Evolutionary conservation across 164 flowering plant species (phyloP), one percentile per base, ranked within the genome.

Genomic region (Tetrastigma voinierianum): DNA sequence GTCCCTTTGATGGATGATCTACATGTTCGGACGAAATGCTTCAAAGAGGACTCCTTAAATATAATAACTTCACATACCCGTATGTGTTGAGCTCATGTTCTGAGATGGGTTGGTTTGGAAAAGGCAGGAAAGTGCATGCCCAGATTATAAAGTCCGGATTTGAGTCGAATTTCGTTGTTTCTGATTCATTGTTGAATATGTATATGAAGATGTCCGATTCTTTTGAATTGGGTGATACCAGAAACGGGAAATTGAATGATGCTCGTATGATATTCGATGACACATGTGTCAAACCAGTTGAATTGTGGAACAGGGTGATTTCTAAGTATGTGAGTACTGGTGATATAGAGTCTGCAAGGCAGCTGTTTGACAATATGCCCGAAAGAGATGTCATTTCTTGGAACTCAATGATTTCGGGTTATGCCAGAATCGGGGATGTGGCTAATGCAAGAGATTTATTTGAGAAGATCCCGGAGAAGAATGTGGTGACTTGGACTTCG

Each of bases 11-110:
- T 62, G 67, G 69, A 57, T 80, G 82, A 45, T 80, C 19, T 19
- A 18, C 14, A 45, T 84, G 85, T 80, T 56, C 24, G 81, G 81
- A 81, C 48, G 71, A 72, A 69, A 78, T 84, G 85, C 61, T 65
- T 65, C 78, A 62, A 3, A 77, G 81, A 80, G 79, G 80, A 40
- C 63, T n/a, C n/a, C n/a, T 79, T 14, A 66, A 64, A 66, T 78
- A 85, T 16, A 68, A 84, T 71, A 80, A 72, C 17, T 80, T 66
- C 65, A 80, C 80, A 1, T 84, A 76, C 80, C 85, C 87, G 0
- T 75, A 76, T 72, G 81, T 80, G 9, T 52, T 84, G n/a, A 74
- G 66, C 64, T 70, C 75, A 2, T 81, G 79, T 53, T 57, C 68
- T 19, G 51, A 71, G 9, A 51, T 76, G 70, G 80, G 85, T n/a